Evolutionary conservation across 192 early-diverging fungal genomes (phyloP), one percentile per base, ranked within the genome.

Genomic region (Backusella macrospora): DNA sequence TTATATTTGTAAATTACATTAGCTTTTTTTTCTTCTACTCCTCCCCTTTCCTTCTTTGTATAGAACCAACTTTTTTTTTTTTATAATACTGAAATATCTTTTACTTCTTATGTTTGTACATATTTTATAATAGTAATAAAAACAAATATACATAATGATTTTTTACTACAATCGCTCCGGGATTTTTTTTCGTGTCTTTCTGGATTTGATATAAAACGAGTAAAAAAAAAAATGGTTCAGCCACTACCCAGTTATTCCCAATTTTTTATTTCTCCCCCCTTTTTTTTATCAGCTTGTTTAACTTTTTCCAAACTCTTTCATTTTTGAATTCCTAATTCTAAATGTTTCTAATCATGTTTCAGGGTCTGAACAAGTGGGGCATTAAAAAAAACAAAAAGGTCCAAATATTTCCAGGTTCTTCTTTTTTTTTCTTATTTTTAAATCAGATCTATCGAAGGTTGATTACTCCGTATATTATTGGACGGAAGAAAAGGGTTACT

Each of bases 51-150:
- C 52, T 59, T 59, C 29, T 43, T 26, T 59, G 52, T 59, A 59
- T 59, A 59, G 52, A 59, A 59, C 5, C n/a, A 59, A 4, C 47
- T 16, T 18, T 2, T 49, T 16, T 18, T 2, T 49, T n/a, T 26
- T n/a, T 55, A 8, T 23, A 59, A 18, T 59, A 59, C 21, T 59
- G 52, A 26, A 59, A 59, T 26, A 59, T 26, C 5, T 43, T 9
- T 43, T 59, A 59, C 13, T 13, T 43, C 0, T 43, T 59, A 59
- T 59, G 52, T 59, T 59, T 59, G 52, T 59, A 59, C 52, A 59
- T 59, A 59, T 59, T 59, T 46, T 59, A n/a, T 59, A 59, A 59
- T 12, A 26, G 26, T 59, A 59, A 59, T 59, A 59, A 59, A 52
- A 59, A 59, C 42, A 6, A 9, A 6, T 26, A 18, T 59, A 12